A percentile compares a stretch with the other conserved stretches of the same genome.
These are phyloP conservation scores for Fagopyrum tataricum DNA, from an alignment of 148 eudicot species.

Conservation along the genomic window DNA sequence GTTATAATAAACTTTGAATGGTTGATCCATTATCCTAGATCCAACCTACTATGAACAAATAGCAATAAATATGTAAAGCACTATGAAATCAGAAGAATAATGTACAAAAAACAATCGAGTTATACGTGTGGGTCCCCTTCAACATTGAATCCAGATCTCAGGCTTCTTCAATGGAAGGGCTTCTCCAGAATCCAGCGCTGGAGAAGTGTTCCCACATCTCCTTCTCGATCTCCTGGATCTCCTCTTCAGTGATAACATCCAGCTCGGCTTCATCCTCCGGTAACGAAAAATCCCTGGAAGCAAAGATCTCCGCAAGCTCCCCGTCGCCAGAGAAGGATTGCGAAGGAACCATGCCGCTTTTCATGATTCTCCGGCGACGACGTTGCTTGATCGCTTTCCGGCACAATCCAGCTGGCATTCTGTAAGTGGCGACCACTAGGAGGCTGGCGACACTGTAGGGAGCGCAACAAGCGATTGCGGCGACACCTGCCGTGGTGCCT, in stretches of 20 bases:
- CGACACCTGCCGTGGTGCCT: constrained; percentile 53
- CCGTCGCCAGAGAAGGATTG: neutral
- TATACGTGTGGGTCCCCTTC: too few relatives aligned
- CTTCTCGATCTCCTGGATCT: constrained; percentile 28
- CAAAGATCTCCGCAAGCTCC: neutral
- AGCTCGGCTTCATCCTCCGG: neutral
- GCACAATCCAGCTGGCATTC: constrained; percentile 46
- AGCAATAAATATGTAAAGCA: too few relatives aligned
- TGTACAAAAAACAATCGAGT: too few relatives aligned
- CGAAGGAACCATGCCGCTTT: neutral
- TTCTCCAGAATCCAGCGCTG: constrained; percentile 70
- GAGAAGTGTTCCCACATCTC: constrained; percentile 69
- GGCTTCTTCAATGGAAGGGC: constrained; percentile 44
- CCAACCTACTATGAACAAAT: too few relatives aligned
- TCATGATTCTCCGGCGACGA: constrained; percentile 6
- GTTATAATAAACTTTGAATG: too few relatives aligned
- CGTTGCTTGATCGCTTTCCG: constrained; percentile 17
- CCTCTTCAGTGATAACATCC: neutral
- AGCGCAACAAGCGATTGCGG: constrained; percentile 50
- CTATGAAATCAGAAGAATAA: too few relatives aligned
- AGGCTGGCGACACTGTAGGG: constrained; percentile 35
- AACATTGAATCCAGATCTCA: too few relatives aligned
- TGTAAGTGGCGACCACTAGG: constrained; percentile 36
- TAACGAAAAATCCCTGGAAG: neutral
- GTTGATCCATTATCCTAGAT: too few relatives aligned